Evolutionary conservation across 2,329 filamentous ascomycete genomes (phyloP).

Genomic region (Bretziella fagacearum): DNA sequence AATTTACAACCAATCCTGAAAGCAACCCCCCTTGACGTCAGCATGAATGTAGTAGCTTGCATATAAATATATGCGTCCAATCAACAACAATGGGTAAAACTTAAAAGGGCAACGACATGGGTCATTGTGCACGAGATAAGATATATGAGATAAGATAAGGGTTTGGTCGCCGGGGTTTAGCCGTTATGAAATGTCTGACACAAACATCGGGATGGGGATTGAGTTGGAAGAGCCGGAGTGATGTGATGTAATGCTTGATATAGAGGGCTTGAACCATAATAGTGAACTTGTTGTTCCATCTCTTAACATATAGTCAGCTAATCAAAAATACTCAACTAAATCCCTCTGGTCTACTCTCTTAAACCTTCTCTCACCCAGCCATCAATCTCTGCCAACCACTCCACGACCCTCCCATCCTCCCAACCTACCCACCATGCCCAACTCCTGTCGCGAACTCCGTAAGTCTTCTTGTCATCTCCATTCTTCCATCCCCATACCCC

Average conservation of each 20-base stretch:
- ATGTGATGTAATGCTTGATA: too few species aligned
- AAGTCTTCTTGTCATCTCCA: slow-evolving; percentile 25
- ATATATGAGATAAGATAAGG: not conserved
- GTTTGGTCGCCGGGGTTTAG: not conserved
- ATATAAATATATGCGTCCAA: not conserved
- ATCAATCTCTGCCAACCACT: not conserved
- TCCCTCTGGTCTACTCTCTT: too few species aligned
- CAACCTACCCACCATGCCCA: slow-evolving; percentile 53
- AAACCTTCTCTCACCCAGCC: too few species aligned
- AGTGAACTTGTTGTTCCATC: too few species aligned
- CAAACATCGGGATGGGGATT: not conserved
- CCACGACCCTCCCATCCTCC: slow-evolving; percentile 10
- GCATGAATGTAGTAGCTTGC: not conserved
- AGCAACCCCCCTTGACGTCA: not conserved
- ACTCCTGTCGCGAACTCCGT: slow-evolving; percentile 95
- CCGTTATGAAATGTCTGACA: not conserved
- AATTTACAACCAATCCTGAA: slow-evolving; percentile 1
- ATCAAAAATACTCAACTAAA: too few species aligned
- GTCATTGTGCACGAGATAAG: not conserved
- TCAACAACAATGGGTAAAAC: not conserved
- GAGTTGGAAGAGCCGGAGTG: not conserved
- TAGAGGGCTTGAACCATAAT: too few species aligned
- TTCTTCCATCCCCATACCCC: not conserved
- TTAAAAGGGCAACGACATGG: not conserved
- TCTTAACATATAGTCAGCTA: too few species aligned